Evolutionary conservation across 495 filamentous ascomycete genomes (phyloP).

Genomic region (Staphylotrichum longicolle): DNA sequence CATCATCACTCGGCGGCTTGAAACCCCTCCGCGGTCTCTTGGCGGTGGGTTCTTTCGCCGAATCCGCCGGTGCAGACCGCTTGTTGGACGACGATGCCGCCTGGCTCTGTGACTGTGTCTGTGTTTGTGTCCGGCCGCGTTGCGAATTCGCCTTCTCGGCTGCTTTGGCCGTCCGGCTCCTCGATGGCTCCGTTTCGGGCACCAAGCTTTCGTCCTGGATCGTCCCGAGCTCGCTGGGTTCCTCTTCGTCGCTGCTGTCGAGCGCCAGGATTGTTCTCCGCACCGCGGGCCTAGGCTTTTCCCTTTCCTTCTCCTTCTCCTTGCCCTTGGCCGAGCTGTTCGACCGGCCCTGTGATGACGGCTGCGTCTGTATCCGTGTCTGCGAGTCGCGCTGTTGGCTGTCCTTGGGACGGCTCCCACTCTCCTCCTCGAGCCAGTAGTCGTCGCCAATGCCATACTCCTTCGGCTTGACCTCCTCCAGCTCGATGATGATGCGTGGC

Average conservation of each 20-base stretch:
- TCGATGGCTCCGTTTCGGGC: conserved; percentile 24
- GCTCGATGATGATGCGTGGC: conserved; percentile 64
- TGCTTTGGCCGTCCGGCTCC: conserved; percentile 32
- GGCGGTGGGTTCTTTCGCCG: conserved; percentile 35
- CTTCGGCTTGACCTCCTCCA: conserved; percentile 77
- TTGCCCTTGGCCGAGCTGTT: background rate
- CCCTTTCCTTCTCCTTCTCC: conserved; percentile 9
- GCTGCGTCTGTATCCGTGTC: conserved; percentile 21
- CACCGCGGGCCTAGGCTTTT: background rate
- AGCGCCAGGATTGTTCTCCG: conserved; percentile 28
- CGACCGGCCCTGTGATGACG: conserved; percentile 8
- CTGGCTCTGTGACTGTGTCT: conserved; percentile 37
- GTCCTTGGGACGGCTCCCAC: conserved; percentile 27
- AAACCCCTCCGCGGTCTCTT: conserved; percentile 45
- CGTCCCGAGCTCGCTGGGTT: conserved; percentile 12
- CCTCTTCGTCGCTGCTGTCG: conserved; percentile 44
- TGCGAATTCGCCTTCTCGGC: conserved; percentile 31
- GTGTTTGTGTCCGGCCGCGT: conserved; percentile 23
- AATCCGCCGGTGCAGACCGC: conserved; percentile 29
- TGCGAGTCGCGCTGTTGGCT: conserved; percentile 31
- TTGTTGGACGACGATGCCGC: conserved; percentile 33
- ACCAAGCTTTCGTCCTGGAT: conserved; percentile 2
- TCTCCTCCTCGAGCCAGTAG: conserved; percentile 64
- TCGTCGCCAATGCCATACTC: conserved; percentile 82
- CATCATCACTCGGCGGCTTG: conserved; percentile 38